A percentile compares a stretch with the other conserved stretches of the same genome.
Evolutionary conservation across 1,284 basidiomycete genomes (phyloP).

Genomic region (Caloboletus firmus): DNA sequence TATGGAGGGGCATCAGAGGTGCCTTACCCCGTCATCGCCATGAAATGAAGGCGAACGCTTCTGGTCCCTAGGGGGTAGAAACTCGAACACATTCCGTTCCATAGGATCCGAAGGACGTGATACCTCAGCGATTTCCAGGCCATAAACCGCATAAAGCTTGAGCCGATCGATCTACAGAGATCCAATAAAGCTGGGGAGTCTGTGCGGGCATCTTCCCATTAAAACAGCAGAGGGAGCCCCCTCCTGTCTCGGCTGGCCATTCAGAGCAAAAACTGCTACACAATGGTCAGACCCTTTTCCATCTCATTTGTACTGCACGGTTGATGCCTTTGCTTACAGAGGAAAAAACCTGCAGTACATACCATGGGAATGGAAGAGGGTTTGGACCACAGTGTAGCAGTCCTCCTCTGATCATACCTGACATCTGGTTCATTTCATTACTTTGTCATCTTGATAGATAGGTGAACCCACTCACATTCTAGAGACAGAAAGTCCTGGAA

Average conservation of each 20-base stretch:
- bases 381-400: constrained; percentile 24
- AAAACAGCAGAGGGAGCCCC: constrained; percentile 2
- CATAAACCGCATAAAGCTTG: not conserved
- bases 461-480: constrained; percentile 3
- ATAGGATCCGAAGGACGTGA: not conserved
- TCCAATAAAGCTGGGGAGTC: not conserved
- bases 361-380: constrained; percentile 36
- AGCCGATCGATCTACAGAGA: constrained; percentile 7
- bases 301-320: constrained; percentile 30
- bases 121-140: not conserved
- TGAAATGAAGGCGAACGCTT: constrained; percentile 5
- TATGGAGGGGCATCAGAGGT: constrained; percentile 1
- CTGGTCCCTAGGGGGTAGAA: not conserved
- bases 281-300: constrained; percentile 31
- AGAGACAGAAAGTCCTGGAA: not conserved
- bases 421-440: constrained; percentile 1
- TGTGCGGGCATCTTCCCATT: constrained; percentile 1
- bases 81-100: not conserved
- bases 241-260: constrained; percentile 3
- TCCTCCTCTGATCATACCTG: constrained; percentile 4
- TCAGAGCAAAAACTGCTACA: constrained; percentile 23
- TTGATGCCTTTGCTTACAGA: constrained; percentile 22
- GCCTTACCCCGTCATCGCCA: not conserved
- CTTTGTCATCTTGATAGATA: not conserved
- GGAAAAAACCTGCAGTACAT: constrained; percentile 26